Evolutionary conservation across 176 grass and related monocot genomes (phyloP).

Genomic region (Oryza longistaminata): DNA sequence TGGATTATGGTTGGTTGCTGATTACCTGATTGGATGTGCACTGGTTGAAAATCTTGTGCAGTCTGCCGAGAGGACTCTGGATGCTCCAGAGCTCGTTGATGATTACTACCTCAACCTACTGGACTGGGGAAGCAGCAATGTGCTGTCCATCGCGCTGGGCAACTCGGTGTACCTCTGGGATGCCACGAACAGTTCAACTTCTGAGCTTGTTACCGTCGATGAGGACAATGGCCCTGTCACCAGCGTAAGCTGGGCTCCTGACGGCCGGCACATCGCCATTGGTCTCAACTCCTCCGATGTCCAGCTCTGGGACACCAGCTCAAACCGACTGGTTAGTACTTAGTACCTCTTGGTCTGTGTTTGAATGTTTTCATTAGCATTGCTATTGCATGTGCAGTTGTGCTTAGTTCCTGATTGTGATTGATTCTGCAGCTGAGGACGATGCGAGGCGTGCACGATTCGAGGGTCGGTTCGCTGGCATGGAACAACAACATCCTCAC

Average conservation of each 20-base stretch:
- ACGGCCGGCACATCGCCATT: slow-evolving; percentile 53
- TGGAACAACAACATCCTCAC: slow-evolving; percentile 56
- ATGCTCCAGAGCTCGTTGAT: slow-evolving; percentile 52
- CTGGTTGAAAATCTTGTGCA: slow-evolving; percentile 15
- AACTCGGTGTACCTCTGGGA: slow-evolving; percentile 57
- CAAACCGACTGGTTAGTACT: slow-evolving; percentile 39
- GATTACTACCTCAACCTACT: slow-evolving; percentile 67
- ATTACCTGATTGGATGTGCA: neutral
- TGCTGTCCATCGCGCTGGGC: slow-evolving; percentile 57
- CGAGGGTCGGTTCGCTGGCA: slow-evolving; percentile 53
- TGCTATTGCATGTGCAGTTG: neutral
- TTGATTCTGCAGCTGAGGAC: slow-evolving; percentile 54
- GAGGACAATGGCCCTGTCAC: slow-evolving; percentile 52
- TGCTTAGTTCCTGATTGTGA: slow-evolving; percentile 18
- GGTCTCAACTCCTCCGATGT: slow-evolving; percentile 62
- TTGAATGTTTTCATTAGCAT: neutral
- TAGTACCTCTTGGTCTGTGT: neutral
- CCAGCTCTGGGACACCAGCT: slow-evolving; percentile 63
- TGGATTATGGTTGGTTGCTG: slow-evolving; percentile 26
- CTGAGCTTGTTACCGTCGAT: slow-evolving; percentile 48
- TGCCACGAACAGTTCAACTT: slow-evolving; percentile 30
- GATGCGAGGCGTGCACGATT: slow-evolving; percentile 50
- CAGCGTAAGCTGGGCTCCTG: slow-evolving; percentile 59
- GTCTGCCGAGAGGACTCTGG: slow-evolving; percentile 50
- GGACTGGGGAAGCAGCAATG: slow-evolving; percentile 65